Evolutionary conservation across 148 eudicot genomes (phyloP), one percentile per base, ranked within the genome.

Genomic region (Fagopyrum esculentum): DNA sequence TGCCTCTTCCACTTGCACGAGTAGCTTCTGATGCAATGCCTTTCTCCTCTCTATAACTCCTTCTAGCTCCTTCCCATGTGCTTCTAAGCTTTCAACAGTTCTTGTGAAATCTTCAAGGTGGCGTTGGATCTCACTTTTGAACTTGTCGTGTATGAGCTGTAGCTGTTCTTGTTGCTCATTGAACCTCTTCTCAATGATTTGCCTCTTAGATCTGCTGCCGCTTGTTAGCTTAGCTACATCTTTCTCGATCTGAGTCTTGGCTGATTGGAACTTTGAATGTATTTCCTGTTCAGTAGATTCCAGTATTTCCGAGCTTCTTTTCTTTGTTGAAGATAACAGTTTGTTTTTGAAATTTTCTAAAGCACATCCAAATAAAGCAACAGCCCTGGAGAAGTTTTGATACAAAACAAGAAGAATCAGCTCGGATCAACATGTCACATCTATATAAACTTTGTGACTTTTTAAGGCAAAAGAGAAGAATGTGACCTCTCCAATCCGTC

Each of bases 131-230:
- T 90, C 98, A 80, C 80, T 84, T 84, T 75, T 89, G 82, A 90
- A 92, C 80, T 82, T 91, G 43, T 83, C 86, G 80, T 87, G 82
- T 74, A 92, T 81, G 80, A 49, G 73, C 75, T 81, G 84, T 83
- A 92, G 84, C 71, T 84, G 84, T 71, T 84, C 91, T 72, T 86
- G 90, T 86, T 88, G 88, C 77, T 89, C 98, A 84, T 89, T 85
- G 78, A 89, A 84, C 82, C 79, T 86, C 74, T 87, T 79, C 83
- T 95, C 98, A 69, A 88, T 22, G 74, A 76, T 79, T 78, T 85
- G 90, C 79, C 93, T 90, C 76, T 87, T 92, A 19, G 87, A 74
- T 78, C 82, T 85, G 74, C 78, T 81, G 56, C 79, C 76, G 77
- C 80, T 79, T 69, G 87, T 82, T 59, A 92, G 82, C 87, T 89